Evolutionary conservation across 2,329 filamentous ascomycete genomes (phyloP).

Genomic region (Eutypella sp.): DNA sequence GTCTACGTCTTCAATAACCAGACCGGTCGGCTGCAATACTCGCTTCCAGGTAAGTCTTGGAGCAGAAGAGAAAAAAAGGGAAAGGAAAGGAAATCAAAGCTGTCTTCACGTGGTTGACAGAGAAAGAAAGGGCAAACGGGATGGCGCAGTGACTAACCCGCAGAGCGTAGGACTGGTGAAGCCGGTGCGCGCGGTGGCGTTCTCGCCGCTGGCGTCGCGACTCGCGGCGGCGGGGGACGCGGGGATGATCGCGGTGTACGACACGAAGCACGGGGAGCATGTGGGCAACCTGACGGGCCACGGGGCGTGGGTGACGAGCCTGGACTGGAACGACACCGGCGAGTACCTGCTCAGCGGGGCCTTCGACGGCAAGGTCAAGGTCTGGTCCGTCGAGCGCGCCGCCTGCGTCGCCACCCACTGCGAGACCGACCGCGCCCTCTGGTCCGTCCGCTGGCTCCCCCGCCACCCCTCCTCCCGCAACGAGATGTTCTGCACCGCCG

Average conservation of each 20-base stretch:
- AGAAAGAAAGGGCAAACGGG: no score
- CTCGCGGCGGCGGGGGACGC: slow-evolving; percentile 89
- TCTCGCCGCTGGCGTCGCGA: slow-evolving; percentile 79
- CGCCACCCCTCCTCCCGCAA: slow-evolving; percentile 62
- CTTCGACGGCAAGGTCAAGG: slow-evolving; percentile 91
- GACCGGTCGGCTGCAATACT: slow-evolving; percentile 78
- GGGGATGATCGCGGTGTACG: slow-evolving; percentile 83
- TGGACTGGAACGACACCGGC: slow-evolving; percentile 91
- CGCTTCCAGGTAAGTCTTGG: slow-evolving; percentile 63
- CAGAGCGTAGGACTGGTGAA: slow-evolving; percentile 66
- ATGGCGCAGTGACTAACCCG: slow-evolving; percentile 8
- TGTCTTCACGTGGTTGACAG: no score
- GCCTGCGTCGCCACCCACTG: slow-evolving; percentile 89
- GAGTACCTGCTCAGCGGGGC: slow-evolving; percentile 85
- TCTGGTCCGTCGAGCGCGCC: slow-evolving; percentile 84
- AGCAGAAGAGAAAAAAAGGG: neutral
- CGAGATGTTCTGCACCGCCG: slow-evolving; percentile 73
- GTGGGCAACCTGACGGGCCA: slow-evolving; percentile 71
- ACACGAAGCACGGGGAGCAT: slow-evolving; percentile 87
- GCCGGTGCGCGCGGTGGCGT: slow-evolving; percentile 77
- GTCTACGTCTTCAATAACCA: slow-evolving; percentile 96
- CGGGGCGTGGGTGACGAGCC: slow-evolving; percentile 79
- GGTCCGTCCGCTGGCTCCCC: slow-evolving; percentile 79
- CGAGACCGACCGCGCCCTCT: slow-evolving; percentile 80
- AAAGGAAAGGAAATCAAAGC: no score